Base-by-base conservation (phyloP, 306 rosid species). In the Dalbergia oliveri region DNA sequence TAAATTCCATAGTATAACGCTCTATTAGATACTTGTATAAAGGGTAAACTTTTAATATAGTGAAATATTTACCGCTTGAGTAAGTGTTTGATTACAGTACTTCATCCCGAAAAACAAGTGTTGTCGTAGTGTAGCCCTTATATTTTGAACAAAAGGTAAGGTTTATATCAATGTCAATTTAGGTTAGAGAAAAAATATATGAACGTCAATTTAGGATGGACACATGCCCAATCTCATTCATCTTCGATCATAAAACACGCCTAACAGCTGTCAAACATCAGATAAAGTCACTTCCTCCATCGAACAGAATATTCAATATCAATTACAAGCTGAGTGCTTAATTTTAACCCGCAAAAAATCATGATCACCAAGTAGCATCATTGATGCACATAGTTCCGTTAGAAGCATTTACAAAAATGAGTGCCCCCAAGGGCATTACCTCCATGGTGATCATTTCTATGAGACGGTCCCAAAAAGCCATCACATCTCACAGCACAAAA, bases 331-430 rank as follows among this genome's bases (percentile, higher is more conserved):
- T 56, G 67, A 54, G 14, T 23, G 45, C 10, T 57, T 5, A 67
- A 66, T 23, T 67, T 5, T 12, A 14, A 37, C 47, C 41, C 44
- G 39, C 16, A 70, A 59, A 16, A 16, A 67, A 35, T 14, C 47
- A 41, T 56, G 70, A 53, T 66, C 51, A 21, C 49, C 16, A 35
- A n/a, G 53, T 66, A 56, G 47, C 62, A 72, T 59, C 43, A 51
- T 71, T 65, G 53, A 76, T 65, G 18, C 18, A 21, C 39, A 43
- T 23, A 61, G 69, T 62, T 35, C 67, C 60, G 23, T 76, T 73
- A 45, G 73, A 11, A 65, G 60, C 71, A 68, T 84, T 63, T 66
- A 87, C 86, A 84, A 86, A 85, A 89, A 59, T n/a, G 78, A 72
- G 66, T 70, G 82, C 66, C 70, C 84, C 51, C 47, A 41, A 31